Conservation (phyloP, 2,329 filamentous ascomycete species). For the Phoma sp. region DNA sequence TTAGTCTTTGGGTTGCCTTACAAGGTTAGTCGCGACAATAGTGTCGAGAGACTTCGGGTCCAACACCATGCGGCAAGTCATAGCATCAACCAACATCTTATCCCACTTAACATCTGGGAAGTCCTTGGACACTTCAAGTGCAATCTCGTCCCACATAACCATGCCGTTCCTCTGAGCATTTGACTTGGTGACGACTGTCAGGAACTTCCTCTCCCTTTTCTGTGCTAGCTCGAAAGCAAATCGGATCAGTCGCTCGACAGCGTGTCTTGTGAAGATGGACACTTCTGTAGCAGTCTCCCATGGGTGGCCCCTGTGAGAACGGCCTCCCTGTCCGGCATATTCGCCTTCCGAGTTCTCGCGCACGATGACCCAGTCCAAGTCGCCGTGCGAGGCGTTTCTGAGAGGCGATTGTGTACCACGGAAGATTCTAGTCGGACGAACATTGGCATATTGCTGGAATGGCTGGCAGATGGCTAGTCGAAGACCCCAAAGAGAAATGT, state of each 20-base stretch:
- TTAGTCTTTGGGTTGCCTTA: conserved; percentile 15
- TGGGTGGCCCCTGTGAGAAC: conserved; percentile 64
- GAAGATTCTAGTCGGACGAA: conserved; percentile 67
- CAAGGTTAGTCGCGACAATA: conserved; percentile 68
- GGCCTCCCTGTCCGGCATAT: conserved; percentile 70
- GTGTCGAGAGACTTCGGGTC: conserved; percentile 68
- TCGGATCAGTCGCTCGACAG: conserved; percentile 65
- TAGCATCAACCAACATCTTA: conserved; percentile 73
- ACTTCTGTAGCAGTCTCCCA: conserved; percentile 71
- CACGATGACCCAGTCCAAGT: conserved; percentile 72
- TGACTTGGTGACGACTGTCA: conserved; percentile 71
- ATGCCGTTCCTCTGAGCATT: conserved; percentile 72
- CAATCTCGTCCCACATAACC: conserved; percentile 73
- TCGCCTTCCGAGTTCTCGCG: conserved; percentile 73
- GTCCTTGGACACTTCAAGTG: conserved; percentile 61
- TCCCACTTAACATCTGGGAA: conserved; percentile 68
- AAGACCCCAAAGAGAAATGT: conserved; percentile 64
- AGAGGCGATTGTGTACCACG: conserved; percentile 67
- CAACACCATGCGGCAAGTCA: conserved; percentile 70
- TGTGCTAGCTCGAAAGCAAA: conserved; percentile 70
- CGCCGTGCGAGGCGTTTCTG: conserved; percentile 60
- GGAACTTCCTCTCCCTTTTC: conserved; percentile 62
- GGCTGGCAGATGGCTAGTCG: conserved; percentile 64
- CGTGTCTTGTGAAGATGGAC: conserved; percentile 68
- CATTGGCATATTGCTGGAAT: conserved; percentile 65